Evolutionary conservation across 106 monocot species (phyloP).

Genomic region (Acorus gramineus): DNA sequence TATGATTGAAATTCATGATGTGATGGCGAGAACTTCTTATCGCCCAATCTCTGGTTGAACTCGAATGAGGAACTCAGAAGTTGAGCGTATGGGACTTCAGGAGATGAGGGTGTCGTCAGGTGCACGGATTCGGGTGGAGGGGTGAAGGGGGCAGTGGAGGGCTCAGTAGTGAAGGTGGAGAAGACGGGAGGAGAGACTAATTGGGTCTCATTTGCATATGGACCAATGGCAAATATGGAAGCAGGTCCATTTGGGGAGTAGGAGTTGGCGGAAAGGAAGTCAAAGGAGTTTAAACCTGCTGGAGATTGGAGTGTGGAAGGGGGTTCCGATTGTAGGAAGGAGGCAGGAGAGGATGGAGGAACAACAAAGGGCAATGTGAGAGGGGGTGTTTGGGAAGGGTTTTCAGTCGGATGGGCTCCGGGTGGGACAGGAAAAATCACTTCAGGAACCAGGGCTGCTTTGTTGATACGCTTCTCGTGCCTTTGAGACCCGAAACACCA

Average conservation of each 20-base stretch:
- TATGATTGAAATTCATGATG: constrained; percentile 43
- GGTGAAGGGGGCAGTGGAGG: constrained; percentile 81
- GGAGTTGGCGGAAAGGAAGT: constrained; percentile 36
- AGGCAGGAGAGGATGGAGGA: constrained; percentile 89
- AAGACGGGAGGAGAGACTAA: constrained; percentile 88
- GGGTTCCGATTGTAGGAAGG: constrained; percentile 71
- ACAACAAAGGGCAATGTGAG: constrained; percentile 48
- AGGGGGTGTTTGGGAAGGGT: constrained; percentile 19
- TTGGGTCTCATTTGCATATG: constrained; percentile 87
- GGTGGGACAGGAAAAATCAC: constrained; percentile 2
- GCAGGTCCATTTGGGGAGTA: constrained; percentile 48
- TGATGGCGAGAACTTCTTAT: background rate
- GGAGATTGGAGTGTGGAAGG: constrained; percentile 63
- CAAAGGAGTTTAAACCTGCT: constrained; percentile 29
- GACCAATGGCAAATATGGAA: constrained; percentile 76
- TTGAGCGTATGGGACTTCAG: constrained; percentile 85
- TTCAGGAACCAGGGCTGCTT: constrained; percentile 63
- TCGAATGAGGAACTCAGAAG: constrained; percentile 49
- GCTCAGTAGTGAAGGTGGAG: constrained; percentile 92
- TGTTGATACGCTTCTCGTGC: constrained; percentile 42
- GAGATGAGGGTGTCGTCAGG: constrained; percentile 81
- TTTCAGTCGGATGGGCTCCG: constrained; percentile 19
- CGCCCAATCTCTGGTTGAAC: constrained; percentile 23
- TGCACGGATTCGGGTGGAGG: constrained; percentile 81
- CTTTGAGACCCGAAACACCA: constrained; percentile 75